Base-by-base conservation (phyloP, 495 filamentous ascomycete genomes). In the Penicillium paradoxum region DNA sequence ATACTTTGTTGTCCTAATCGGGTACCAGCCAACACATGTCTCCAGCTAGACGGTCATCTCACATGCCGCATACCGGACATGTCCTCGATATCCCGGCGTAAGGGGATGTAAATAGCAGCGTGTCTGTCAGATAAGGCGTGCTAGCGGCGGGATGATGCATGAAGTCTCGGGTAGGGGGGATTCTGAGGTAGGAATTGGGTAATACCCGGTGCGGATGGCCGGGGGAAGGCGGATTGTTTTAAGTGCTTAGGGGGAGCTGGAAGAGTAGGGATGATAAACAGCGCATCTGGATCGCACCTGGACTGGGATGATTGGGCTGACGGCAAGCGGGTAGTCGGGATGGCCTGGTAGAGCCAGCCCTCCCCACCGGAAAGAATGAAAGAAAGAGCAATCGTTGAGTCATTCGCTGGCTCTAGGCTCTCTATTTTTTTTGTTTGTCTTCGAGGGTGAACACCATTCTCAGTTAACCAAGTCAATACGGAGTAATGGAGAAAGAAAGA, bases 111-210 rank as follows among this genome's bases (percentile, higher is more conserved):
- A 25, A 19, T 14, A 44, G 45, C 51, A 49, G 54, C 54, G 43
- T 30, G 42, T 40, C 42, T 54, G 9, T 47, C 46, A 3, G 49
- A 54, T 34, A 57, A 54, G 42, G 42, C 54, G 36, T 54, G 22
- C n/a, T 57, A 22, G 37, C 34, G 21, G 42, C 55, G 19, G 50
- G 43, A 13, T 43, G 50, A n/a, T 43, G 58, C 18, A 54, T 54
- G 49, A 24, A 38, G n/a, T 54, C 34, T 29, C 58, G 45, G 19
- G 45, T 54, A 21, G 50, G 48, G 10, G 38, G 51, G 10, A 43
- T 57, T 13, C 9, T 49, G 4, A 13, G 46, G 21, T 54, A 32
- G 33, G 30, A 49, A 45, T 8, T 11, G 25, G 19, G 24, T 49
- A 4, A 18, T 33, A 18, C 49, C 17, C 22, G 45, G 45, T 19